Evolutionary conservation across 2,329 filamentous ascomycete species (phyloP), one percentile per base, ranked within the genome.

Genomic region (Daldinia sp.): DNA sequence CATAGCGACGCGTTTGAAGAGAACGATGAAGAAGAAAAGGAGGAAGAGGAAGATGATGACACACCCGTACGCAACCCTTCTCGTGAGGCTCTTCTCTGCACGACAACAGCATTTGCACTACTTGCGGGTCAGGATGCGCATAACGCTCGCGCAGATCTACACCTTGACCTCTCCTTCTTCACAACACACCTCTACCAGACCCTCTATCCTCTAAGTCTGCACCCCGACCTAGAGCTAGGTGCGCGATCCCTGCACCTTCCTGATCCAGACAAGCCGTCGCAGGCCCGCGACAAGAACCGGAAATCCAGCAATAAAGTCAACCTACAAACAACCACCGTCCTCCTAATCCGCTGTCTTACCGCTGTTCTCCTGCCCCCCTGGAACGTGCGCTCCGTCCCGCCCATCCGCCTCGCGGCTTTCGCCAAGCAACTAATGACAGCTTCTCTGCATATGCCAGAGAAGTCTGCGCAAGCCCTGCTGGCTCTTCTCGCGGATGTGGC

Each of bases 81-180:
- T 23, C 90, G 95, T 68, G 94, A 98, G 78, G 87, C 92, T 9
- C 88, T 99, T 4, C 90, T 99, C 58, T 97, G 94, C 80, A 96
- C 94, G 60, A 93, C 96, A 72, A 99, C 95, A 0, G 95, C 96
- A 23, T 98, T 96, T 74, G 93, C 94, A n/a, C 88, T 99, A 5
- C 88, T 99, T 35, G 92, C 95, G 67, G 94, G 95, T 49, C 95
- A 99, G 80, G 94, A 97, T 73, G 93, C 89, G 13, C 90, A 91
- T 79, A 94, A 93, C 78, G 91, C 93, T 49, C 90, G 93, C 59
- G 86, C 89, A 41, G 84, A 89, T 43, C 85, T 98, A 3, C 91
- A 94, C 72, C 88, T 99, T 49, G 96, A 99, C 76, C 87, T 99
- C 34, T 93, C 90, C 71, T 97, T 94, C 83, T 99, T 99, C 84